Evolutionary conservation across 2,329 filamentous ascomycete genomes (phyloP).

Genomic region (Bertia moriformis): DNA sequence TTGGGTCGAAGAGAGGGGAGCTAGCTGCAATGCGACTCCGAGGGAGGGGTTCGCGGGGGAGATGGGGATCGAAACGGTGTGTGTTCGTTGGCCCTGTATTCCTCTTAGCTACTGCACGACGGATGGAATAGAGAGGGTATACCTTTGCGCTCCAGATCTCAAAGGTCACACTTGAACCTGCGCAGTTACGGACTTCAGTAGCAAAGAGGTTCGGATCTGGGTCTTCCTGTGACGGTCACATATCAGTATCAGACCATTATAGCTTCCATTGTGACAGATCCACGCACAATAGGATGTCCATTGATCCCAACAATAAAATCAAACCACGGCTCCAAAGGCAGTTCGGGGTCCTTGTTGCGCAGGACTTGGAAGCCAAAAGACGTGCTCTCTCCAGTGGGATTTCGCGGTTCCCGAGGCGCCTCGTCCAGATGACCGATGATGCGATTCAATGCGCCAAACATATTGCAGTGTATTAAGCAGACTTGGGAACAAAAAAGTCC

Average conservation of each 20-base stretch:
- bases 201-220: constrained; percentile 1
- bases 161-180: neutral
- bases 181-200: constrained; percentile 1
- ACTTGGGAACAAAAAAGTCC: too few relatives aligned
- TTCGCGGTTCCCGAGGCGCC: neutral
- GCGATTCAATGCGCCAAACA: neutral
- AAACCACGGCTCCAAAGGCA: constrained; percentile 1
- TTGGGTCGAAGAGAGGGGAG: neutral
- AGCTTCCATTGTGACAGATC: neutral
- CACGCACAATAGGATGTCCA: constrained; percentile 1
- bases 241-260: neutral
- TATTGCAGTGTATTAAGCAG: neutral
- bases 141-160: constrained; percentile 1
- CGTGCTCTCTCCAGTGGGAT: neutral
- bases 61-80: neutral
- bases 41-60: neutral
- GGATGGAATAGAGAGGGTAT: too few relatives aligned
- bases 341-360: constrained; percentile 1
- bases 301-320: constrained; percentile 1
- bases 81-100: constrained; percentile 1
- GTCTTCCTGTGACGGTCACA: neutral
- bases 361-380: constrained; percentile 1
- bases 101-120: too few relatives aligned
- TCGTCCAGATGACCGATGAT: neutral
- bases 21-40: neutral